Evolutionary conservation across 257 asterid genomes (phyloP), one percentile per base, ranked within the genome.

Genomic region (Petrea volubilis): DNA sequence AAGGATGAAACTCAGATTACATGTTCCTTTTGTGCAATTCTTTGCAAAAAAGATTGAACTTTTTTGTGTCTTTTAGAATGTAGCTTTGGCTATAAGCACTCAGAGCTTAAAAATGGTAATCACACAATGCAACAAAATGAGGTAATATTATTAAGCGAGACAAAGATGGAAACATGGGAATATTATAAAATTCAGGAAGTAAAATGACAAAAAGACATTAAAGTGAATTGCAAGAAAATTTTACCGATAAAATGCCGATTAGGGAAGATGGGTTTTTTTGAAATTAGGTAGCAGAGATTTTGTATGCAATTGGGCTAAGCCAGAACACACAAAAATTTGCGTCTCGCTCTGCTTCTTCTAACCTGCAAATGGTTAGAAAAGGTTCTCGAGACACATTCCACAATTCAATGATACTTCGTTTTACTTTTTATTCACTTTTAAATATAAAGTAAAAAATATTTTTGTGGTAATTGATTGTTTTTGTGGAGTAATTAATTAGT

Each of bases 321-420:
- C 44, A 59, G 52, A 65, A 51, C 47, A 55, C 51, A 15, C 68
- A 43, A 33, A 61, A 68, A 43, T 13, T 33, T 7, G 27, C 67
- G 71, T 71, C 43, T 27, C 49, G 49, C 76, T 67, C n/a, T 25
- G 70, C 77, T 49, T 18, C 74, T 69, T 72, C 66, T 51, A 60
- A 56, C 74, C 74, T 68, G 79, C 68, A 69, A 52, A 50, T 60
- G 74, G 66, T 40, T 67, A 36, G 53, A 59, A 38, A 27, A 61
- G 7, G 18, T 1, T 71, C 18, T 71, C 18, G 20, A 38, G 40
- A 44, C n/a, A 64, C 24, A 7, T 43, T 27, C 38, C 31, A 33
- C 34, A 40, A 49, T 2, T 4, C 33, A 43, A 17, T 10, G 21
- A 43, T 57, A 25, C 62, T 24, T 56, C n/a, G 68, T 56, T 33